phyloP scores from a whole-genome alignment of 306 rosid species.

The Vachellia collinsii region DNA sequence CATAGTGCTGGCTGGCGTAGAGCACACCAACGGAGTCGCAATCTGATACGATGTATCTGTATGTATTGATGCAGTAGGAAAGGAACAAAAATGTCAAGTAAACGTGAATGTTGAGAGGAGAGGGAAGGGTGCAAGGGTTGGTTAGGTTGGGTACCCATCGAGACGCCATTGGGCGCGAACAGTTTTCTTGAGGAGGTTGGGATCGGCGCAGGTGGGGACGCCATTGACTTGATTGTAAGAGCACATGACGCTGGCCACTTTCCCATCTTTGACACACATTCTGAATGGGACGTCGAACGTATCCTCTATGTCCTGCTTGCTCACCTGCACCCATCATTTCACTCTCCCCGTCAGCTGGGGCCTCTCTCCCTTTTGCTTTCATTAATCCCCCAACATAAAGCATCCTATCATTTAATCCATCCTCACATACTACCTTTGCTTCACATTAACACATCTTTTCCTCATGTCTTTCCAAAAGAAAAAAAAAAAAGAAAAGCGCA shows the following conservation, averaged over 20 bases:
- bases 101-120: neutral
- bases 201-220: slow-evolving; percentile 95
- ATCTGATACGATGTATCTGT: slow-evolving; percentile 89
- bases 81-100: neutral
- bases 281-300: slow-evolving; percentile 88
- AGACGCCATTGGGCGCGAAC: slow-evolving; percentile 82
- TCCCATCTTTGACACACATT: slow-evolving; percentile 90
- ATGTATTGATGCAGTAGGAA: neutral
- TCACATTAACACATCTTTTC: too few species aligned
- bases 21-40: slow-evolving; percentile 91
- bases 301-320: slow-evolving; percentile 88
- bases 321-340: slow-evolving; percentile 56
- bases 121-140: neutral
- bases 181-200: slow-evolving; percentile 73
- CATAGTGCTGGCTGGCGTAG: slow-evolving; percentile 69
- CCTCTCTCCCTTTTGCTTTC: neutral
- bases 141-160: slow-evolving; percentile 54
- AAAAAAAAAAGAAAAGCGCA: too few species aligned
- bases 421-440: too few species aligned
- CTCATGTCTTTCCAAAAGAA: too few species aligned
- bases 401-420: too few species aligned
- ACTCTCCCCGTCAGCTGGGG: neutral
- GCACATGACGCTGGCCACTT: slow-evolving; percentile 92
- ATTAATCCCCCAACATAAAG: neutral
- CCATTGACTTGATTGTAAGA: slow-evolving; percentile 96